These are phyloP conservation scores for Fusarium fujikuroi DNA, from an alignment of 2,329 filamentous ascomycete genomes.

Conservation along the genomic window DNA sequence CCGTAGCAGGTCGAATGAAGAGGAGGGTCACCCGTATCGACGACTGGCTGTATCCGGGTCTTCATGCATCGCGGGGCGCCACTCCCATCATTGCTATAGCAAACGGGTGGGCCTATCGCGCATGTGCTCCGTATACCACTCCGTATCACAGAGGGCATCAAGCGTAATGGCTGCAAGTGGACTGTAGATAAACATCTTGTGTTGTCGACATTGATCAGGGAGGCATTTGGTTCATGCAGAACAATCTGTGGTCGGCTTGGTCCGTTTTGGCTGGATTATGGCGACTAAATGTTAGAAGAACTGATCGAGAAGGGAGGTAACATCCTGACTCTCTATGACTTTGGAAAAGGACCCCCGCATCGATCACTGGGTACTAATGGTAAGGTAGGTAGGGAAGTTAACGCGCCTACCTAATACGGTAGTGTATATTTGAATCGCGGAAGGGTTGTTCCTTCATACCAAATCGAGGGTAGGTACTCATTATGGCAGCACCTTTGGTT, in stretches of 20 bases:
- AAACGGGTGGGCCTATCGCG: constrained; percentile 40
- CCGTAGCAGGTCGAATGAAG: constrained; percentile 31
- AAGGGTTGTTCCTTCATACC: constrained; percentile 19
- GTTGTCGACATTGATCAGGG: not conserved
- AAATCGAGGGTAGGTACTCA: not conserved
- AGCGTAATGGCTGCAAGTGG: constrained; percentile 7
- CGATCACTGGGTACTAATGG: not conserved
- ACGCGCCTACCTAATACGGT: not conserved
- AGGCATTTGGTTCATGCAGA: not conserved
- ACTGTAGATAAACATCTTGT: not conserved
- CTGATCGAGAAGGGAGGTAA: not conserved
- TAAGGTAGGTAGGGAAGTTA: not conserved
- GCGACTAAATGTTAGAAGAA: not conserved
- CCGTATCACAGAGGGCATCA: constrained; percentile 23
- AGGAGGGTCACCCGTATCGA: constrained; percentile 29
- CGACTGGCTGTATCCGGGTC: constrained; percentile 37
- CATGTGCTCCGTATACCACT: not conserved
- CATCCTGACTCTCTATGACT: not conserved
- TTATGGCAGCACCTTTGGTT: not conserved
- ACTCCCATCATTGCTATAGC: constrained; percentile 46
- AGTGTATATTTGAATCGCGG: not conserved
- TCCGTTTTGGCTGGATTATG: not conserved
- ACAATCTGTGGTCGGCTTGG: not conserved
- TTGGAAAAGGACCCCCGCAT: constrained; percentile 3
- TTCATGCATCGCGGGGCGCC: constrained; percentile 42